Base-by-base conservation (phyloP, 1,139 yeast genomes). In the Candida smagusa region DNA sequence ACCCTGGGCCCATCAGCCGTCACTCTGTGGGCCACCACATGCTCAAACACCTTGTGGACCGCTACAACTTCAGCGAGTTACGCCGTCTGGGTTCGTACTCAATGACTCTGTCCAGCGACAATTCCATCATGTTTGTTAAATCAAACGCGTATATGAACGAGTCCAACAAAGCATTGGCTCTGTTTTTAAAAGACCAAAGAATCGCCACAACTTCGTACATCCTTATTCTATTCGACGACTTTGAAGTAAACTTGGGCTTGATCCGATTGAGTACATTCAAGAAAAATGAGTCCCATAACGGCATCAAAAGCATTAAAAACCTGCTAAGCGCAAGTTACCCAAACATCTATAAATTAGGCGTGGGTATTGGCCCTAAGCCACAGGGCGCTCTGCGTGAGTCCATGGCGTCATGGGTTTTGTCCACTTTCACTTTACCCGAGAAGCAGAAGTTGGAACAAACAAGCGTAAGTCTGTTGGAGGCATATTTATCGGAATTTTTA, bases 291-390 rank as follows among this genome's bases (percentile, higher is more conserved):
- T 63, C 71, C 2, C 76, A 70, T 46, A 68, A 68, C 41, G 76
- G 76, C 0, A 43, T 70, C 33, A 59, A 58, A 36, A 50, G 59
- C n/a, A 41, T 67, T 9, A 52, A 50, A 31, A 42, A 40, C 22
- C 32, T 26, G 12, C 22, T 12, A 12, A 22, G 24, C 9, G 40
- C 33, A 29, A 12, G 46, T 16, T 31, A 36, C 9, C 37, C 33
- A 13, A 44, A 40, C 12, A 53, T 57, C 3, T 59, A 44, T 39
- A 68, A 67, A 44, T 48, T 70, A 22, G 74, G 72, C 0, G 48
- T 70, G 6, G 75, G 75, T 0, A 66, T 70, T 22, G 76, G 76
- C 0, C 76, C 76, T 3, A 70, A 70, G 44, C 76, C 75, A 1
- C 39, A 42, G 6, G 57, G 49, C 41, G 65, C 72, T 1, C 47